These are phyloP conservation scores for Guillardia theta DNA, from an alignment of 78 protist species.

Conservation along the genomic window DNA sequence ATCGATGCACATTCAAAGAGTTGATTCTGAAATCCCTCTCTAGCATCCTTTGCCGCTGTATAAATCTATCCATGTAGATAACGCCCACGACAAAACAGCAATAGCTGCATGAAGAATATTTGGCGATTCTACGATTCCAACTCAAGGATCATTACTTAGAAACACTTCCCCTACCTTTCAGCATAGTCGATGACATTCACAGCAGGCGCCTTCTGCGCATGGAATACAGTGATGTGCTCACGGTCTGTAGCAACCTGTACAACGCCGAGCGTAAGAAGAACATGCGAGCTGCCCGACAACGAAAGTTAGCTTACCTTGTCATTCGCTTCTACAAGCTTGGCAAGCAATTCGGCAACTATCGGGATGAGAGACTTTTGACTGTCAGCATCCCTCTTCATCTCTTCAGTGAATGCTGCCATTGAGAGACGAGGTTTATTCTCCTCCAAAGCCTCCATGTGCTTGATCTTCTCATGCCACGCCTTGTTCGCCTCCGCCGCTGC, in stretches of 20 bases:
- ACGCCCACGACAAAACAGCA: conserved; percentile 45
- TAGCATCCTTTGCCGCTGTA: background rate
- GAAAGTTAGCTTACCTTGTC: conserved; percentile 7
- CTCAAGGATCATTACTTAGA: background rate
- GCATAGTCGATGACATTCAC: background rate
- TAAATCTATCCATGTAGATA: conserved; percentile 10
- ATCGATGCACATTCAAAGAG: conserved; percentile 35
- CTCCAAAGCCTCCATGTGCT: no score
- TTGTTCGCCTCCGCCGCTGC: no score
- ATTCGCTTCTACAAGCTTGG: background rate
- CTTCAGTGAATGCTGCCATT: background rate
- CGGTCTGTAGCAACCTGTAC: no score
- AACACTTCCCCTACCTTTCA: background rate
- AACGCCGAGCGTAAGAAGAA: no score
- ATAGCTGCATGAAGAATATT: conserved; percentile 36
- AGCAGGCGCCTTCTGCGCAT: conserved; percentile 41
- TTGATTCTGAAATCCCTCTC: background rate
- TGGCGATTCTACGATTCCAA: background rate
- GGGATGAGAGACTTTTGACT: background rate
- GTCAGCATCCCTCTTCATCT: background rate
- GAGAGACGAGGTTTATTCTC: no score
- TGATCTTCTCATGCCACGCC: no score
- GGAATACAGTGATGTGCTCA: conserved; percentile 6
- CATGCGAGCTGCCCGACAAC: no score
- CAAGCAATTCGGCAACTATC: background rate